These are phyloP conservation scores for Eremochloa ophiuroides DNA, from an alignment of 176 grass and related monocot genomes.

Conservation along the genomic window DNA sequence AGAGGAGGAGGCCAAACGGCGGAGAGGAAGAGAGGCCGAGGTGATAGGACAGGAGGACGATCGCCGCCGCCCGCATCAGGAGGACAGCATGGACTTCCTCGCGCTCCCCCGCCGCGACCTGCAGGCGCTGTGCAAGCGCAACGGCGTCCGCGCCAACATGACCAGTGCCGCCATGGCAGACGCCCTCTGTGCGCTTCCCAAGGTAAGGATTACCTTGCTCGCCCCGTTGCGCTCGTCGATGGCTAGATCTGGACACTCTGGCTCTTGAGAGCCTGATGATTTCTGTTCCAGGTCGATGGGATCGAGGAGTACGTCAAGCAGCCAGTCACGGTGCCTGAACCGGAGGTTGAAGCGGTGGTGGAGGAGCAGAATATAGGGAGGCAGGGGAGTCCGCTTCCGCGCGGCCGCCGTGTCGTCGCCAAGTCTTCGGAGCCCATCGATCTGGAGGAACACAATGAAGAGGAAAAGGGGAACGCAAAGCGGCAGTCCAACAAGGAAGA, in stretches of 20 bases:
- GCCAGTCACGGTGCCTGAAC: not conserved
- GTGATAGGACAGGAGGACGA: not conserved
- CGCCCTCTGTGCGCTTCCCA: constrained; percentile 59
- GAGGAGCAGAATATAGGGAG: not conserved
- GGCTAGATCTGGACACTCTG: not conserved
- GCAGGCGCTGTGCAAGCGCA: constrained; percentile 83
- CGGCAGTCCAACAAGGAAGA: not conserved
- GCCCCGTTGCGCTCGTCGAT: not conserved
- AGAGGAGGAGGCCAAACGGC: not conserved
- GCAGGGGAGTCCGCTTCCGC: constrained; percentile 8
- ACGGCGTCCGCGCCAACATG: constrained; percentile 70
- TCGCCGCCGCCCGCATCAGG: not conserved
- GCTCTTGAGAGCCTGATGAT: not conserved
- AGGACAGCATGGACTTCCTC: constrained; percentile 62
- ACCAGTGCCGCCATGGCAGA: constrained; percentile 82
- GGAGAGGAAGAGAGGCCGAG: not conserved
- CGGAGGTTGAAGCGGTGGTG: not conserved
- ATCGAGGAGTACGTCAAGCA: constrained; percentile 17
- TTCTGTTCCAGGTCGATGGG: constrained; percentile 10
- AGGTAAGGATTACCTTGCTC: constrained; percentile 8
- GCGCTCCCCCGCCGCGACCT: constrained; percentile 66
- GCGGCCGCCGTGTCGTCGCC: not conserved
- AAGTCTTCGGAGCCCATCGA: not conserved
- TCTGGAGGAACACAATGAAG: not conserved
- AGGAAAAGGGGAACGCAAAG: not conserved